phyloP scores from a whole-genome alignment of 352 stramenopile species.

The Globisporangium echinulatum region DNA sequence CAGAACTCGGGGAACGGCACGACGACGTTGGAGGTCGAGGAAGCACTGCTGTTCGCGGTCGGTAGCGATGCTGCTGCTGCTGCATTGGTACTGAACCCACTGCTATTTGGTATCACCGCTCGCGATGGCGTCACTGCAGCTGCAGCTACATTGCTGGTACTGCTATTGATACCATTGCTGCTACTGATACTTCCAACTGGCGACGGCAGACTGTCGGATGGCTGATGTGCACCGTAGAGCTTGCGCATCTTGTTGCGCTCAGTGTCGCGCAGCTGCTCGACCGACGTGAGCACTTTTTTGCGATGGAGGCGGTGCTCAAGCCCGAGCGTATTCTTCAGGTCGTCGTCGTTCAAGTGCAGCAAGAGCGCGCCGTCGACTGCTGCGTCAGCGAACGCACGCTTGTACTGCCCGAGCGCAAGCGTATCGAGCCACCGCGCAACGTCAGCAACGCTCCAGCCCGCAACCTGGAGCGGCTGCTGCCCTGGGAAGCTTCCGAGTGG shows the following conservation, averaged over 20 bases:
- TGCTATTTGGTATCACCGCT: no score
- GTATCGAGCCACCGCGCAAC: slow-evolving; percentile 89
- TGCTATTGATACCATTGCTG: background rate
- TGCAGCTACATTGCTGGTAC: background rate
- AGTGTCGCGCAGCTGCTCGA: slow-evolving; percentile 58
- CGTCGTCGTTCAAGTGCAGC: slow-evolving; percentile 86
- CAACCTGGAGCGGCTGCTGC: slow-evolving; percentile 60
- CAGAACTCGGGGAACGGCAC: slow-evolving; percentile 75
- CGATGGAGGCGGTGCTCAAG: slow-evolving; percentile 93
- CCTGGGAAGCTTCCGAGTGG: slow-evolving; percentile 48
- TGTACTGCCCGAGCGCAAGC: slow-evolving; percentile 85
- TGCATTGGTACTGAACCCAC: background rate
- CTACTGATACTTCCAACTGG: background rate
- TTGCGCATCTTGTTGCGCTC: slow-evolving; percentile 42
- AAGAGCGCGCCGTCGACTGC: slow-evolving; percentile 87
- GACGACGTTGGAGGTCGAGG: slow-evolving; percentile 29
- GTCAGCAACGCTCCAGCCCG: slow-evolving; percentile 84
- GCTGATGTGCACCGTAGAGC: slow-evolving; percentile 25
- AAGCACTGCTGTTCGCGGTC: background rate
- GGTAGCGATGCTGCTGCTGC: slow-evolving; percentile 1
- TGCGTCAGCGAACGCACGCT: slow-evolving; percentile 82
- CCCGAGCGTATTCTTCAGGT: slow-evolving; percentile 92
- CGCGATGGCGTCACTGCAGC: background rate
- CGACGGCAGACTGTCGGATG: slow-evolving; percentile 8
- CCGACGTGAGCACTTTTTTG: slow-evolving; percentile 93